A percentile compares a stretch with the other conserved stretches of the same genome.
These are phyloP conservation scores for Cercospora canescens DNA, from an alignment of 2,329 filamentous ascomycete species.

Conservation along the genomic window DNA sequence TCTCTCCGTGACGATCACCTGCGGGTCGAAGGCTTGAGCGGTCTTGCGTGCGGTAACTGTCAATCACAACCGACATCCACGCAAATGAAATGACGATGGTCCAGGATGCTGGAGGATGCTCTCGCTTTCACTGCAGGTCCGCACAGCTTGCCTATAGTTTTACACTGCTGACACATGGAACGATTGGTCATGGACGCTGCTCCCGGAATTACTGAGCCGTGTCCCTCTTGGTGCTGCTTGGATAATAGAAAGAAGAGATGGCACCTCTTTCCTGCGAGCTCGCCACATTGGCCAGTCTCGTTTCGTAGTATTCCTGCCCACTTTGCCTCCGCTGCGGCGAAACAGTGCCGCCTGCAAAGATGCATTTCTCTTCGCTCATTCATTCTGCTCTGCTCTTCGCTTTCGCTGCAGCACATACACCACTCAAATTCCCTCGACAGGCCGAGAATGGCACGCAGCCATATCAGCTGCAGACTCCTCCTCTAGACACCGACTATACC, in stretches of 20 bases:
- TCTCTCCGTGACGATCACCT: neutral
- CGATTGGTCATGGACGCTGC: neutral
- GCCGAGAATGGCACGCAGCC: slow-evolving; percentile 4
- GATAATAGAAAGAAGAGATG: neutral
- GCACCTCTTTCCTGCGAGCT: neutral
- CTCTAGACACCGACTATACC: slow-evolving; percentile 53
- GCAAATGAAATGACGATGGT: slow-evolving; percentile 13
- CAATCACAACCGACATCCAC: slow-evolving; percentile 3
- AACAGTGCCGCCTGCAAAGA: slow-evolving; percentile 1
- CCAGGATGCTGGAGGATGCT: neutral
- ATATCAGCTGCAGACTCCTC: slow-evolving; percentile 44
- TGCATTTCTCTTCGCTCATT: slow-evolving; percentile 3
- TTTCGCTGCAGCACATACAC: neutral
- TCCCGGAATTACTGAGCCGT: neutral
- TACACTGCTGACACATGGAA: neutral
- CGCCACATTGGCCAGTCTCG: neutral
- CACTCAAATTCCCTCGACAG: slow-evolving; percentile 2
- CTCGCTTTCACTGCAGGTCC: slow-evolving; percentile 2
- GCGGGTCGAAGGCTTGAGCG: neutral
- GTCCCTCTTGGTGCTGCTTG: neutral
- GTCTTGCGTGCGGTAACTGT: neutral
- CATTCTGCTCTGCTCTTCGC: slow-evolving; percentile 2
- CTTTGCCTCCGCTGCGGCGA: neutral
- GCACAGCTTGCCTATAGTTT: neutral
- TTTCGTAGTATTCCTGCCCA: neutral